Evolutionary conservation across 2,329 filamentous ascomycete genomes (phyloP).

Genomic region (Aspergillus clavatus): DNA sequence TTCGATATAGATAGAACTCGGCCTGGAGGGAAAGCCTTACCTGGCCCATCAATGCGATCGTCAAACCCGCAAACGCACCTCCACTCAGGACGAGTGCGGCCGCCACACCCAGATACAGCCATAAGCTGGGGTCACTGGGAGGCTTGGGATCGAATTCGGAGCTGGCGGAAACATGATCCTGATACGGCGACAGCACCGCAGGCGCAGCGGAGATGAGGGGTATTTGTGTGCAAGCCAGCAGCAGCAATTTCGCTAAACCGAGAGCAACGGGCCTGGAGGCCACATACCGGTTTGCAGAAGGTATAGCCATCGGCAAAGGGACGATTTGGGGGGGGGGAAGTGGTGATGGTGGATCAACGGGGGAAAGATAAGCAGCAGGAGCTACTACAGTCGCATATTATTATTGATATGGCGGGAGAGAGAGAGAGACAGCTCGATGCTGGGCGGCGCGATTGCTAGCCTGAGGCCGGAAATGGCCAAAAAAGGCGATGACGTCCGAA

Average conservation of each 20-base stretch:
- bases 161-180: slow-evolving; percentile 3
- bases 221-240: slow-evolving; percentile 35
- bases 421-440: no score
- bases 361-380: neutral
- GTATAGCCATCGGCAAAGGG: slow-evolving; percentile 27
- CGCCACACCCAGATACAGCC: slow-evolving; percentile 76
- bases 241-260: slow-evolving; percentile 39
- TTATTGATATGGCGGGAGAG: no score
- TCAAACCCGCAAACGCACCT: slow-evolving; percentile 90
- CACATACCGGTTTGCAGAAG: slow-evolving; percentile 27
- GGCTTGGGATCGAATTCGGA: slow-evolving; percentile 45
- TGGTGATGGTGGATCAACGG: neutral
- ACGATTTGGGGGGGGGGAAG: neutral
- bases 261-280: slow-evolving; percentile 37
- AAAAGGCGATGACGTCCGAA: no score
- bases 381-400: neutral
- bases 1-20: neutral
- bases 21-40: slow-evolving; percentile 22
- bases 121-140: slow-evolving; percentile 61
- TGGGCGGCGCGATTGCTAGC: no score
- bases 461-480: no score
- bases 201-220: slow-evolving; percentile 39
- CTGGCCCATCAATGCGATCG: slow-evolving; percentile 62
- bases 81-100: slow-evolving; percentile 77
- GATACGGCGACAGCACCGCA: slow-evolving; percentile 12